phyloP scores from a whole-genome alignment of 345 rosid genomes.

The Corchorus olitorius region DNA sequence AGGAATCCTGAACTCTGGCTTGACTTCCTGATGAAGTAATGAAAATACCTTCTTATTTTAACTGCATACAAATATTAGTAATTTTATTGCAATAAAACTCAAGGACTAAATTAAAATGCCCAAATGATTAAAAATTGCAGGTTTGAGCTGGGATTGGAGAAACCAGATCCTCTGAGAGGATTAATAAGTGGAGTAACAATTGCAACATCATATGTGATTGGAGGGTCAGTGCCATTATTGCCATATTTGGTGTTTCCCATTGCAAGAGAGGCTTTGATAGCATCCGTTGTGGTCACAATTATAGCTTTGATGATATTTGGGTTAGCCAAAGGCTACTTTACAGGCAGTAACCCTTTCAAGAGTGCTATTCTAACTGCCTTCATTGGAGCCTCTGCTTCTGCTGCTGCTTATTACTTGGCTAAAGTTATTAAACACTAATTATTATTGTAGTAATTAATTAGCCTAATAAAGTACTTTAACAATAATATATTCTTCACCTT shows the following conservation, averaged over 20 bases:
- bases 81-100: too few species aligned
- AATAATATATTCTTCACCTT: too few species aligned
- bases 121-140: conserved; percentile 31
- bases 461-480: too few species aligned
- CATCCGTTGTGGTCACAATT: conserved; percentile 62
- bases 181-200: conserved; percentile 70
- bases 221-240: conserved; percentile 72
- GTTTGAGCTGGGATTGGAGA: conserved; percentile 88
- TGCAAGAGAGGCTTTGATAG: conserved; percentile 68
- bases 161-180: conserved; percentile 86
- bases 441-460: too few species aligned
- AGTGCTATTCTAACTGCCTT: conserved; percentile 41
- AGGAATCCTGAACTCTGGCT: conserved; percentile 88
- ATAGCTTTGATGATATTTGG: conserved; percentile 53
- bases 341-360: conserved; percentile 22
- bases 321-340: conserved; percentile 31
- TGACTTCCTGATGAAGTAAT: conserved; percentile 90
- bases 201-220: conserved; percentile 65
- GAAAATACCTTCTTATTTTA: conserved; percentile 8
- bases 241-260: conserved; percentile 75
- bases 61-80: not conserved
- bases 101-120: not conserved
- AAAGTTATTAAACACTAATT: not conserved
- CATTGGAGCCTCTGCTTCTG: conserved; percentile 36
- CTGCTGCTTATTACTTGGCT: conserved; percentile 42